Evolutionary conservation across 352 stramenopile species (phyloP), one percentile per base, ranked within the genome.

Genomic region (Phytopythium boreale): DNA sequence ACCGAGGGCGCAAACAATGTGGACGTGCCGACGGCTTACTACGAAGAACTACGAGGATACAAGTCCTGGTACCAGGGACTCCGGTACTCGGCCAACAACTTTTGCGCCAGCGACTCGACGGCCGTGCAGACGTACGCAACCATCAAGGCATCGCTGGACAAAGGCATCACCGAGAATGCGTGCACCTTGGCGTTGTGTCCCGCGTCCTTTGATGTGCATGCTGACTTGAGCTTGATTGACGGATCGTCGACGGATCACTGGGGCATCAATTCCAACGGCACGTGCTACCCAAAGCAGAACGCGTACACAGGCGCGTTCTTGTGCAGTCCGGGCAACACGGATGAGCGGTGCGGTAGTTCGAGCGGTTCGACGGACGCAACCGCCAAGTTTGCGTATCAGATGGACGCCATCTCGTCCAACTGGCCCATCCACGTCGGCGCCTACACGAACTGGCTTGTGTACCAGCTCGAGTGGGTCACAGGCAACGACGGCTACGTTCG

Each of bases 381-480:
- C 22, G 70, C 62, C 3, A 43, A 69, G 43, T 92, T 90, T 50
- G 63, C 80, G n/a, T n/a, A n/a, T n/a, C n/a, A n/a, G n/a, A n/a
- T n/a, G n/a, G n/a, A n/a, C n/a, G n/a, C n/a, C n/a, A n/a, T n/a
- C n/a, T n/a, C n/a, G n/a, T n/a, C n/a, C n/a, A n/a, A n/a, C n/a
- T n/a, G n/a, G n/a, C n/a, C 86, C 11, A 69, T 98, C 15, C 88
- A 87, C 49, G 57, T 89, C 7, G 74, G 56, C 7, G 96, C 75
- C 57, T 97, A 96, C 80, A 81, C 71, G 62, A 93, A 78, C 57
- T 97, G 80, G 67, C 43, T 89, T n/a, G 69, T 76, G 52, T 92
- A 90, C 59, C 80, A 89, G 46, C 49, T 90, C 27, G 81, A 92
- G 56, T 92, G 84, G 84, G 80, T 92, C 22, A 87, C 63, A 2